Conservation (phyloP, 2,329 filamentous ascomycete species). For the Arthroderma uncinatum region DNA sequence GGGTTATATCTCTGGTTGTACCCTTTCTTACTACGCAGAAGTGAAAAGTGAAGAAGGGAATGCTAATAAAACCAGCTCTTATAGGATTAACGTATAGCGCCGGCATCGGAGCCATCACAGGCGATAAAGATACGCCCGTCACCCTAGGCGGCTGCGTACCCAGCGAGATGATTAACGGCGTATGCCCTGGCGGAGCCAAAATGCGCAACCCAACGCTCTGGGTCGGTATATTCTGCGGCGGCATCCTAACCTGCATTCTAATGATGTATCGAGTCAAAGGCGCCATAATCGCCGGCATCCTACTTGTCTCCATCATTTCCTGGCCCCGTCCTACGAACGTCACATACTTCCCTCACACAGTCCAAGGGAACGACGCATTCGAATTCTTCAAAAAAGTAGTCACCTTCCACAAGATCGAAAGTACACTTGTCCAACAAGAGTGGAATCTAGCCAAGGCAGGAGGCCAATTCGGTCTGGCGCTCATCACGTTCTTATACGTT, state of each 20-base stretch:
- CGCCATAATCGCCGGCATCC: conserved; percentile 71
- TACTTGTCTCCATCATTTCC: conserved; percentile 76
- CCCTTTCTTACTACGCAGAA: neutral
- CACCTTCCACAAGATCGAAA: conserved; percentile 65
- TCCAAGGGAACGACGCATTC: conserved; percentile 58
- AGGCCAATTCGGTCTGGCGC: conserved; percentile 67
- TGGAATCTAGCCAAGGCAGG: conserved; percentile 61
- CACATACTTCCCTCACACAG: conserved; percentile 68
- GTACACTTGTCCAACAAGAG: conserved; percentile 58
- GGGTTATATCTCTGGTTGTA: conserved; percentile 55
- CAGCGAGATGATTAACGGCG: conserved; percentile 34
- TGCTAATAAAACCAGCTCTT: conserved; percentile 31
- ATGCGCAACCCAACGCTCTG: conserved; percentile 78
- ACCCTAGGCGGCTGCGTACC: conserved; percentile 65
- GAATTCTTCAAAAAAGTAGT: conserved; percentile 84
- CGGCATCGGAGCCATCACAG: conserved; percentile 68
- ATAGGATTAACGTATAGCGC: conserved; percentile 63
- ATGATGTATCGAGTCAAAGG: conserved; percentile 83
- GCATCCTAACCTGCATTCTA: conserved; percentile 65
- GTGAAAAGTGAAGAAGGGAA: neutral
- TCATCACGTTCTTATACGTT: conserved; percentile 83
- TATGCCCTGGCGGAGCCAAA: conserved; percentile 55
- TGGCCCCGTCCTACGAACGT: conserved; percentile 69
- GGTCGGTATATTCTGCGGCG: conserved; percentile 80
- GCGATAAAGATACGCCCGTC: conserved; percentile 55